Percentiles rank a stretch among this genome's conserved stretches.
Evolutionary conservation across 306 rosid genomes (phyloP).

Genomic region (Corylus americana): DNA sequence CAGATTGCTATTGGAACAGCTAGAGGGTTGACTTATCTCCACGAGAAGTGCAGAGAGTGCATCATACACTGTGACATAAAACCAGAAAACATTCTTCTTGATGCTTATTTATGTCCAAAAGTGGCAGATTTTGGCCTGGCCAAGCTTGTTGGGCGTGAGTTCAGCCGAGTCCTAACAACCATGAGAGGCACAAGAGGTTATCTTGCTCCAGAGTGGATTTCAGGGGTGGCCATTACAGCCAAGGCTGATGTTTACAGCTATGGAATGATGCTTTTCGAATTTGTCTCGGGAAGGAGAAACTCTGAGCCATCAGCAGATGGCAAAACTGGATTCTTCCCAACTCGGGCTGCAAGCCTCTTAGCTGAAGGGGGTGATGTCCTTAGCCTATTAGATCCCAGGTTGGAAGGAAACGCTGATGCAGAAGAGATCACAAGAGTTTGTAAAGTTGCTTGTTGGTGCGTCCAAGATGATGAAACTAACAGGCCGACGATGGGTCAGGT

Average conservation of each 20-base stretch:
- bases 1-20: constrained; percentile 53
- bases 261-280: constrained; percentile 90
- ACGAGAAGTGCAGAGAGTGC: constrained; percentile 54
- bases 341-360: too few relatives aligned
- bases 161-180: constrained; percentile 83
- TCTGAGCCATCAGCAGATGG: constrained; percentile 64
- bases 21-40: constrained; percentile 55
- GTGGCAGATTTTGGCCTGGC: constrained; percentile 67
- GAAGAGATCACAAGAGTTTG: too few relatives aligned
- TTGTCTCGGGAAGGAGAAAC: constrained; percentile 79
- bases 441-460: too few relatives aligned
- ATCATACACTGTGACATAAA: constrained; percentile 64
- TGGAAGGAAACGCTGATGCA: too few relatives aligned
- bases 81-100: constrained; percentile 65
- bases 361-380: too few relatives aligned
- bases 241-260: constrained; percentile 93
- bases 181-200: constrained; percentile 96
- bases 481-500: constrained; percentile 32
- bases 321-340: constrained; percentile 32
- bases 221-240: constrained; percentile 78
- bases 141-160: constrained; percentile 56
- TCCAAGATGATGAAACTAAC: too few relatives aligned
- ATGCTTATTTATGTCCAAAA: constrained; percentile 37
- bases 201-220: constrained; percentile 91
- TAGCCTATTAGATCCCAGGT: too few relatives aligned